These are phyloP conservation scores for Avena eriantha DNA, from an alignment of 176 grass and related monocot species.

Conservation along the genomic window DNA sequence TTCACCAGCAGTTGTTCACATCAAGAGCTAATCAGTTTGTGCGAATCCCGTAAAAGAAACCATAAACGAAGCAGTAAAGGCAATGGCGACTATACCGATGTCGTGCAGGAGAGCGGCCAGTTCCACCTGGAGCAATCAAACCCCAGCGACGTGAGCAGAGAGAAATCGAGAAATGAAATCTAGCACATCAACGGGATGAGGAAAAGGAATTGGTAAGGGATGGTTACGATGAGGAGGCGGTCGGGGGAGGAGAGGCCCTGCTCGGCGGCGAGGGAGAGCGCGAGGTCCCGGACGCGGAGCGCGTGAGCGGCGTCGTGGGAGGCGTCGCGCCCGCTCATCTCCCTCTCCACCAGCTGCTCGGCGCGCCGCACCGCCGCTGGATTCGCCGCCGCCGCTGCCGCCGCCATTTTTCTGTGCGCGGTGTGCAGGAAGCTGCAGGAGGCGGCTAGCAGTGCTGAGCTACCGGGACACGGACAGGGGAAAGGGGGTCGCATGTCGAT, in stretches of 20 bases:
- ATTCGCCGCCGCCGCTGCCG: conserved; percentile 38
- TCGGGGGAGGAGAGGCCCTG: conserved; percentile 60
- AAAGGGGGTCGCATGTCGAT: background rate
- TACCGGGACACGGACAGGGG: conserved; percentile 1
- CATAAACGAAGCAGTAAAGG: background rate
- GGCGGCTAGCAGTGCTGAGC: background rate
- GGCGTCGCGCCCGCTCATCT: conserved; percentile 79
- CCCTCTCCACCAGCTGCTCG: conserved; percentile 72
- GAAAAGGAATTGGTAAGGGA: background rate
- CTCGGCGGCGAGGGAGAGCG: conserved; percentile 84
- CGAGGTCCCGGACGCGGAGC: conserved; percentile 85
- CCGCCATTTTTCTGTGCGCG: conserved; percentile 26
- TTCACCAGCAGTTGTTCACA: background rate
- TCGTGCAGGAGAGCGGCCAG: conserved; percentile 92
- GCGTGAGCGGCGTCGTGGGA: conserved; percentile 94
- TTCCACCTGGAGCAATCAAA: conserved; percentile 67
- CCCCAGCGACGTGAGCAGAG: background rate
- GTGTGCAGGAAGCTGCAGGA: background rate
- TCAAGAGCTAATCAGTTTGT: background rate
- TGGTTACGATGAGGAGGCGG: conserved; percentile 63
- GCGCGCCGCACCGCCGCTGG: conserved; percentile 57
- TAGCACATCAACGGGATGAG: background rate
- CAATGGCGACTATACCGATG: conserved; percentile 54
- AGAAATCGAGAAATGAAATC: background rate
- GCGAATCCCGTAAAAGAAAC: background rate